Evolutionary conservation across 164 flowering plant genomes (phyloP).

Genomic region (Vitis vinifera): ASM3070453v1 NC_081817.1:29632001-29632500

Average conservation of each 20-base stretch:
- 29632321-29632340: constrained; percentile 8
- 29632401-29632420: constrained; percentile 3
- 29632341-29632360: background rate
- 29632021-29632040: constrained; percentile 8
- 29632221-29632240: constrained; percentile 10
- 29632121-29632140: constrained; percentile 1
- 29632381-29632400: background rate
- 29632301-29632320: constrained; percentile 5
- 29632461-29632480: background rate
- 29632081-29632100: constrained; percentile 1
- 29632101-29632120: constrained; percentile 10
- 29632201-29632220: constrained; percentile 1
- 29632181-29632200: constrained; percentile 7
- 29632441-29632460: constrained; percentile 7
- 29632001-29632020: constrained; percentile 2
- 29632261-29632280: background rate
- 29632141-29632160: background rate
- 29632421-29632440: constrained; percentile 6
- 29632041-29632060: constrained; percentile 9
- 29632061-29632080: background rate
- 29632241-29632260: constrained; percentile 6
- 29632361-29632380: constrained; percentile 4
- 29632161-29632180: constrained; percentile 2
- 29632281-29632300: constrained; percentile 8
- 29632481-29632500: background rate